Evolutionary conservation across 345 rosid species (phyloP).

Genomic region (Corchorus capsularis): DNA sequence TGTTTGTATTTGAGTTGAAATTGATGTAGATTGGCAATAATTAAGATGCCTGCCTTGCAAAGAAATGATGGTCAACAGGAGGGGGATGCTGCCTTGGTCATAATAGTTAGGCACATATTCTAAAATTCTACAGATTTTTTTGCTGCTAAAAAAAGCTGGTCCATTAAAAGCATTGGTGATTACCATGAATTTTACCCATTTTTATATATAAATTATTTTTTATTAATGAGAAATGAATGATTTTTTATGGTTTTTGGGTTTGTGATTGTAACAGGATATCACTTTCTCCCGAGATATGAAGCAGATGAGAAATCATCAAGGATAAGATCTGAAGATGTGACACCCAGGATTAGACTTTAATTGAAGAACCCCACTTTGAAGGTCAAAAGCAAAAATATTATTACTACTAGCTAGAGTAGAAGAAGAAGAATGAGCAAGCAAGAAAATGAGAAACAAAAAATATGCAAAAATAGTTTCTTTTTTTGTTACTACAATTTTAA

Average conservation of each 20-base stretch:
- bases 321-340: slow-evolving; percentile 58
- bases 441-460: not conserved
- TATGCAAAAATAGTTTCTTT: not conserved
- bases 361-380: slow-evolving; percentile 19
- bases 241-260: not conserved
- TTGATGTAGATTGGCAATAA: slow-evolving; percentile 17
- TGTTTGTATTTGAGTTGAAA: not conserved
- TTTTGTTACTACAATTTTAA: not conserved
- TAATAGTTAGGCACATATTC: slow-evolving; percentile 29
- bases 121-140: not conserved
- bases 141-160: not conserved
- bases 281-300: slow-evolving; percentile 49
- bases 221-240: too few species aligned
- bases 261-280: slow-evolving; percentile 47
- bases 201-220: not conserved
- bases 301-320: slow-evolving; percentile 61
- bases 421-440: not conserved
- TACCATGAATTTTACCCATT: not conserved
- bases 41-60: not conserved
- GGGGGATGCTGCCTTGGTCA: slow-evolving; percentile 4
- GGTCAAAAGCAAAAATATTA: not conserved
- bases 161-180: slow-evolving; percentile 7
- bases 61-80: slow-evolving; percentile 25
- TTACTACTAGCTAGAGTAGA: not conserved
- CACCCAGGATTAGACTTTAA: slow-evolving; percentile 42